Base-by-base conservation (phyloP, 2,329 filamentous ascomycete species). In the Sclerotinia spermophila region DNA sequence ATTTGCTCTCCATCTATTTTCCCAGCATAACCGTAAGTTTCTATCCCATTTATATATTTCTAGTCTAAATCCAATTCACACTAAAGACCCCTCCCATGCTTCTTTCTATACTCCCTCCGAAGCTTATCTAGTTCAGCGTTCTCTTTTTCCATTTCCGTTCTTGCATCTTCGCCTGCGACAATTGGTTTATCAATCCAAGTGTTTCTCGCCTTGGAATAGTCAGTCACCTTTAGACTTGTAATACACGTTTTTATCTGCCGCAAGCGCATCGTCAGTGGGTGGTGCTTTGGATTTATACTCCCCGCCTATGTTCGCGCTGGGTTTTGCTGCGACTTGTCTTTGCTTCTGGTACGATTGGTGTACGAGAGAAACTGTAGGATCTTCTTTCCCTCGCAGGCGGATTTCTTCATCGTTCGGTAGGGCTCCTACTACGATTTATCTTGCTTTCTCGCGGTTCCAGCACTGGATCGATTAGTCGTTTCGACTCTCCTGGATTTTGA, bases 71-170 rank as follows among this genome's bases (percentile, higher is more conserved):
- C 5, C 24, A 11, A 5, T 48, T 48, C 13, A 4, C n/a, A 48
- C 21, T 48, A 48, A 48, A 48, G 10, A 4, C 2, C 3, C 11
- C 21, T 48, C 8, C 45, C 24, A 48, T 48, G 45, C 1, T 48
- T 13, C 24, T 5, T n/a, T 48, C 8, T n/a, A 21, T 24, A 48
- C 45, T 0, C 2, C 2, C 2, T 48, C n/a, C 1, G 1, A 3
- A 10, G 21, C 7, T 48, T 6, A 3, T 48, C 45, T 13, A 48
- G 24, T 5, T 48, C 8, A 7, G 4, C 10, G 4, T 24, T 21
- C 3, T 8, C 8, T 21, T 7, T 5, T 10, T 45, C 19, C 42
- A 4, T 45, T 21, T 8, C 19, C 19, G 42, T 44, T 45, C 6
- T 17, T 45, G 42, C 17, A n/a, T n/a, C n/a, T 21, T 7, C 8